Conservation (phyloP, 2,329 filamentous ascomycete genomes). For the Sporothrix pallida region DNA sequence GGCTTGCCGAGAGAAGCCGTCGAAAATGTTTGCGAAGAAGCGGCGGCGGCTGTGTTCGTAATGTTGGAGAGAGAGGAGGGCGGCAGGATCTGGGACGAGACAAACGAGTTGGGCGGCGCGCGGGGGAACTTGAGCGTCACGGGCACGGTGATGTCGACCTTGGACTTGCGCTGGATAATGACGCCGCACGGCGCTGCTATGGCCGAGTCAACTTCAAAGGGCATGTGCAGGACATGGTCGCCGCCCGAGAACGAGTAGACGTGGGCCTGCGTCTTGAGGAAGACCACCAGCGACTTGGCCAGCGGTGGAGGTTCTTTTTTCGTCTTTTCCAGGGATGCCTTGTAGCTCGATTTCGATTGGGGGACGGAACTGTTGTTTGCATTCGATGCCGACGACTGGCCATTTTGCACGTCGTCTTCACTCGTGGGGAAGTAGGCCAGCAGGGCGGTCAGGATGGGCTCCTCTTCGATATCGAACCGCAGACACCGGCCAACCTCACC, state of each 20-base stretch:
- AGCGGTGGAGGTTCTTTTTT: conserved; percentile 40
- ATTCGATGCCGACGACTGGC: not conserved
- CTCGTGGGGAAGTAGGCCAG: conserved; percentile 75
- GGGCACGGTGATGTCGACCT: conserved; percentile 55
- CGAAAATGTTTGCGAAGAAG: conserved; percentile 61
- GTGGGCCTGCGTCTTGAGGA: conserved; percentile 90
- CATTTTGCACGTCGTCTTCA: conserved; percentile 34
- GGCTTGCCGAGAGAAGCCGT: conserved; percentile 62
- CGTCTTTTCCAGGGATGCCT: not conserved
- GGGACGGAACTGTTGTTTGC: not conserved
- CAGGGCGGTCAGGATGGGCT: conserved; percentile 83
- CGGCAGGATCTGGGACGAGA: conserved; percentile 69
- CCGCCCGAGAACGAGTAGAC: conserved; percentile 89
- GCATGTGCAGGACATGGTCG: conserved; percentile 88
- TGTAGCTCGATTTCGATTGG: not conserved
- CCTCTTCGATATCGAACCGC: conserved; percentile 84
- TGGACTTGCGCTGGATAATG: conserved; percentile 80
- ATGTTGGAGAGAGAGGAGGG: conserved; percentile 49
- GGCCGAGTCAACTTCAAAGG: conserved; percentile 89
- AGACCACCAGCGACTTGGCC: conserved; percentile 80
- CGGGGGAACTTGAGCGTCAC: conserved; percentile 62
- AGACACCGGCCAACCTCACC: conserved; percentile 84
- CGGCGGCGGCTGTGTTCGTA: not conserved
- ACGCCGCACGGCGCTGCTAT: conserved; percentile 83
- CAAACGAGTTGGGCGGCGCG: conserved; percentile 83